Conservation (phyloP, 1,139 yeast genomes). For the Torulaspora pretoriensis region DNA sequence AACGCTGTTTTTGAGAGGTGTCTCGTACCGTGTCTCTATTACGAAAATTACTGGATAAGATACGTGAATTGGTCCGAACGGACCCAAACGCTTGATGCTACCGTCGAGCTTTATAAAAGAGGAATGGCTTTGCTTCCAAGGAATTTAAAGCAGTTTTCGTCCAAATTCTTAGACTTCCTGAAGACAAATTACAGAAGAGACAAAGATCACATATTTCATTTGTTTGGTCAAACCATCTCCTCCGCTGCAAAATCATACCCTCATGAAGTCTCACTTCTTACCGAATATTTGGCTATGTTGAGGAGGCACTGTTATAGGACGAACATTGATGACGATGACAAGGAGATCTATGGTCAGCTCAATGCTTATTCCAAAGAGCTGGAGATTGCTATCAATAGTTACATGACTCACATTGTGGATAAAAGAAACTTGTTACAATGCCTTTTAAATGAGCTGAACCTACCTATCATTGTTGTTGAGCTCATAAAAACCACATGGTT, state of each 20-base stretch:
- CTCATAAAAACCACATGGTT: constrained; percentile 41
- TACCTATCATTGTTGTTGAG: constrained; percentile 39
- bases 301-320: constrained; percentile 25
- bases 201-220: constrained; percentile 16
- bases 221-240: constrained; percentile 16
- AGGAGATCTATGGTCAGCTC: constrained; percentile 25
- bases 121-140: constrained; percentile 23
- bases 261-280: constrained; percentile 17
- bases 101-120: constrained; percentile 22
- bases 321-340: constrained; percentile 22
- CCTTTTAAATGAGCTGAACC: constrained; percentile 36
- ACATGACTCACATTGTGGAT: constrained; percentile 19
- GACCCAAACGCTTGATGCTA: constrained; percentile 2
- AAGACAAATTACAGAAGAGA: constrained; percentile 15
- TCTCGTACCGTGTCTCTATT: constrained; percentile 53
- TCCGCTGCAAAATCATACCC: constrained; percentile 21
- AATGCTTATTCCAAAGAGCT: constrained; percentile 26
- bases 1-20: constrained; percentile 55
- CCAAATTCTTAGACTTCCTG: constrained; percentile 19
- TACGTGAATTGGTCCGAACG: constrained; percentile 46
- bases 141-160: constrained; percentile 18
- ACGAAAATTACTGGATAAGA: constrained; percentile 53
- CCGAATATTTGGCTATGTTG: constrained; percentile 22
- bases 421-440: constrained; percentile 25
- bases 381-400: constrained; percentile 26